Evolutionary conservation across 148 eudicot species (phyloP).

Genomic region (Camellia sinensis): DNA sequence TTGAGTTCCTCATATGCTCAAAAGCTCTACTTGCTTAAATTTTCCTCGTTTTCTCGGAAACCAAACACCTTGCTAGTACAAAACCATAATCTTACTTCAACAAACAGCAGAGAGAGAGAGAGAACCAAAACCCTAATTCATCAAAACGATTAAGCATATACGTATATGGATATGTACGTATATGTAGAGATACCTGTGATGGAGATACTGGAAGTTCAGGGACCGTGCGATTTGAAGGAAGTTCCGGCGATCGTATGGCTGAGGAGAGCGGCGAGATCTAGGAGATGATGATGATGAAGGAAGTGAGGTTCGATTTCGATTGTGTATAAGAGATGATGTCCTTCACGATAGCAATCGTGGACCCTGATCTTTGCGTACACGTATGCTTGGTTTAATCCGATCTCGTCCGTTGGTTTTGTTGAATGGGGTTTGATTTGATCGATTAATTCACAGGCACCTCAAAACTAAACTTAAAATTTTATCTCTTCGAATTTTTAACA

Average conservation of each 20-base stretch:
- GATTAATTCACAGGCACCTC: too few relatives aligned
- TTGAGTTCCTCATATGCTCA: background rate
- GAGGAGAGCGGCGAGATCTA: slow-evolving; percentile 9
- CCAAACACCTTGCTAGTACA: background rate
- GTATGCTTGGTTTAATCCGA: background rate
- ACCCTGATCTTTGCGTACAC: background rate
- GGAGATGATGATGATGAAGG: background rate
- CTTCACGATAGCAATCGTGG: background rate
- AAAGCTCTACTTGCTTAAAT: background rate
- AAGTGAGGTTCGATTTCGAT: background rate
- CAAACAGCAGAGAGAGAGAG: background rate
- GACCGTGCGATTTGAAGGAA: background rate
- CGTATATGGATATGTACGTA: background rate
- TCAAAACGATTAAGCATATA: background rate
- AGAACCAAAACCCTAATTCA: background rate
- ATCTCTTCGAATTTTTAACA: too few relatives aligned
- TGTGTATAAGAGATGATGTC: background rate
- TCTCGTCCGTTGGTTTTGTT: too few relatives aligned
- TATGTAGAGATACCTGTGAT: background rate
- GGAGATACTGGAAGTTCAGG: background rate
- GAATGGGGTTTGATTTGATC: too few relatives aligned
- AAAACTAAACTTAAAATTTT: too few relatives aligned
- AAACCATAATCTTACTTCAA: background rate
- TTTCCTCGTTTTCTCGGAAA: background rate
- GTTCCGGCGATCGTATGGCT: background rate